Conservation (phyloP, 257 asterid genomes). For the Rubia yunnanensis region DNA sequence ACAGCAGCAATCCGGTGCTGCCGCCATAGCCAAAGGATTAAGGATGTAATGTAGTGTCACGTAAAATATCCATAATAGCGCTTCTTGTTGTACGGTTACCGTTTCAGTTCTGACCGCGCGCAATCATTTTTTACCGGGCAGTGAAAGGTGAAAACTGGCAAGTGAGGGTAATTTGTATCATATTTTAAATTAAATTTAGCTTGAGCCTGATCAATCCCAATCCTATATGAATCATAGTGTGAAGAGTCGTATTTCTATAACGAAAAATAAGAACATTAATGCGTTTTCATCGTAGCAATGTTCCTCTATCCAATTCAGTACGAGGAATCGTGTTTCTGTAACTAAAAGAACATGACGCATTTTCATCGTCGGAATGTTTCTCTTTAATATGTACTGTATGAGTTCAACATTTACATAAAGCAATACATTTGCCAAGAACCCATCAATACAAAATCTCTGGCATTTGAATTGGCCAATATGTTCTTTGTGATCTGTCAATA, state of each 20-base stretch:
- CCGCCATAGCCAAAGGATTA: slow-evolving; percentile 1
- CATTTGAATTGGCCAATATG: neutral
- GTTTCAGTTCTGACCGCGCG: neutral
- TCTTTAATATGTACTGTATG: neutral
- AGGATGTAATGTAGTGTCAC: neutral
- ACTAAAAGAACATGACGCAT: too few species aligned
- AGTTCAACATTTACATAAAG: neutral
- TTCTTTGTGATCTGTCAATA: neutral
- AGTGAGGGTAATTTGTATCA: too few species aligned
- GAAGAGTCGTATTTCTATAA: too few species aligned
- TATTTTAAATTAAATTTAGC: neutral
- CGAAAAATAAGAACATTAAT: too few species aligned
- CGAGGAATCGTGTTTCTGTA: too few species aligned
- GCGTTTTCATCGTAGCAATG: too few species aligned
- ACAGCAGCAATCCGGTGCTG: neutral
- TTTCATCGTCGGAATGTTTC: neutral
- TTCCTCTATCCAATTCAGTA: too few species aligned
- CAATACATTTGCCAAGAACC: neutral
- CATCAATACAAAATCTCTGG: neutral
- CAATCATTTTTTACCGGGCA: neutral
- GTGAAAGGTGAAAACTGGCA: neutral
- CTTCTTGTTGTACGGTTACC: neutral
- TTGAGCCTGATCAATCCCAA: too few species aligned
- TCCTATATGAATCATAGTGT: too few species aligned
- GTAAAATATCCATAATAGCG: neutral